Conservation (phyloP, 2,329 filamentous ascomycete species). For the Aspergillus sp. region DNA sequence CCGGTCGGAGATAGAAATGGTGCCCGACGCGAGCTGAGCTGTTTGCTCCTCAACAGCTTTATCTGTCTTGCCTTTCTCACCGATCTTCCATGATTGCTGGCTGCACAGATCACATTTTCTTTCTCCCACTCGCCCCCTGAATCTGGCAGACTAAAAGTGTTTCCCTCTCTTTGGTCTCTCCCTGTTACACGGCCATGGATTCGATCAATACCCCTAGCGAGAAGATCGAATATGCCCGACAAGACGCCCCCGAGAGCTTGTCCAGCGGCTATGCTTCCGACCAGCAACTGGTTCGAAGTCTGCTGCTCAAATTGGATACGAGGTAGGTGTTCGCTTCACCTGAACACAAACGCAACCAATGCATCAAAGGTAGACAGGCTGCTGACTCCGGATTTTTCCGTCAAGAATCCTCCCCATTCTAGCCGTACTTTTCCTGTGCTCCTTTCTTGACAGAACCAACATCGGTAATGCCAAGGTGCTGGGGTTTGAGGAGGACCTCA, state of each 20-base stretch:
- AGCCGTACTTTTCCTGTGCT: conserved; percentile 65
- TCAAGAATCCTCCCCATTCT: conserved; percentile 61
- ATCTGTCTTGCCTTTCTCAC: neutral
- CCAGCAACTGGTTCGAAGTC: conserved; percentile 39
- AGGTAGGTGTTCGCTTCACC: conserved; percentile 36
- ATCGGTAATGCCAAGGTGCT: conserved; percentile 70
- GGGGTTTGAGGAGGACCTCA: conserved; percentile 58
- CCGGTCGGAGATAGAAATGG: conserved; percentile 7
- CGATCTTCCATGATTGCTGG: neutral
- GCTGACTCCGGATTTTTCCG: neutral
- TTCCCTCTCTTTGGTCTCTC: neutral
- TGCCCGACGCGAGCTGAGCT: neutral
- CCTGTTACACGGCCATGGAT: conserved; percentile 16
- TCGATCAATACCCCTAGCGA: conserved; percentile 16
- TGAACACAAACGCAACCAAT: neutral
- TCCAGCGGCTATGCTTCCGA: conserved; percentile 13
- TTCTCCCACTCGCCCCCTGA: neutral
- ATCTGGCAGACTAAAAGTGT: neutral
- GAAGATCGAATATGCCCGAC: conserved; percentile 24
- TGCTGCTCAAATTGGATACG: conserved; percentile 57
- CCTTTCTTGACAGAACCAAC: conserved; percentile 68
- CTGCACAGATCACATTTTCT: too few relatives aligned
- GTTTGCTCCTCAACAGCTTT: neutral
- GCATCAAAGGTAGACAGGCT: neutral
- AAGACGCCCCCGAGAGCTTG: conserved; percentile 12